Evolutionary conservation across 2,329 filamentous ascomycete genomes (phyloP), one percentile per base, ranked within the genome.

Genomic region (Metarhizium sp.): DNA sequence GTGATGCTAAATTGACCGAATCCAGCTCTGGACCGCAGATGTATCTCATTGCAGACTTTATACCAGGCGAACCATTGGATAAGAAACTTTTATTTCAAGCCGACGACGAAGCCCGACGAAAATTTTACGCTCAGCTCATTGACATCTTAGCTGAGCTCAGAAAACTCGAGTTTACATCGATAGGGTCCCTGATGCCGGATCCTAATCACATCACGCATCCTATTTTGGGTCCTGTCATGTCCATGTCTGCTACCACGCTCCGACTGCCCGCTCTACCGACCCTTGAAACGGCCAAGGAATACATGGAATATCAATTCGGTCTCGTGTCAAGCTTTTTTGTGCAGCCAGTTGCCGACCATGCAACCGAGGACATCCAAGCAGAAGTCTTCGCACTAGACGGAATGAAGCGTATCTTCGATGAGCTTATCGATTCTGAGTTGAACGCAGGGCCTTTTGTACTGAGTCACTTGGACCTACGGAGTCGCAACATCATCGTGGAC

Each of bases 401-500:
- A 38, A 55, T 62, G 56, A 51, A 54, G 42, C 53, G 53, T 11
- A 49, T 61, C n/a, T 61, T 59, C 34, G 40, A 54, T 25, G 32
- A 60, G 50, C 36, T 58, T 14, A 57, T 60, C 48, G 53, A 60
- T 42, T 34, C 56, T 25, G 45, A 50, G n/a, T 43, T 55, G 1
- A 58, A 59, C 36, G 18, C 51, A 8, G 51, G 49, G 3, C 59
- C 60, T 10, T 66, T 65, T 52, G 57, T 64, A 14, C 58, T 66
- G 10, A 55, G 55, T 29, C 61, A 66, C 42, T 45, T 56, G 6
- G 64, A 67, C 50, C 51, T 67, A 1, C 56, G 59, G 32, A 50
- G 56, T 34, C 46, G 50, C 29, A 66, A 66, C 54, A 64, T 64
- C 16, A 57, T 67, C 34, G 62, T 67, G 13, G 61, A 66, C 30